Base-by-base conservation (phyloP, 177 flowering plant genomes). In the Tripterygium wilfordii region DNA sequence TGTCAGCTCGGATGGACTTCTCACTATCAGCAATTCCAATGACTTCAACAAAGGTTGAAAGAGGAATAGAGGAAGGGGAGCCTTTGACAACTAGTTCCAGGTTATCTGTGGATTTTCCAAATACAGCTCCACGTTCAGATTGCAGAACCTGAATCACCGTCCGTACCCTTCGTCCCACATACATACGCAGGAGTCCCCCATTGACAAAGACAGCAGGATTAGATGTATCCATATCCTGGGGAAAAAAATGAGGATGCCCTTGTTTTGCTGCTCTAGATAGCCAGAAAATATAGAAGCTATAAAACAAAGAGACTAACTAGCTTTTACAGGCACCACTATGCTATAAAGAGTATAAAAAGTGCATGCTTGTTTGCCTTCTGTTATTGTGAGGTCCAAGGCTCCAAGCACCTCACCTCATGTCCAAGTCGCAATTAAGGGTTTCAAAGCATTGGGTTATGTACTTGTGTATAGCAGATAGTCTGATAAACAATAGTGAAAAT, bases 191-290 rank as follows among this genome's bases (percentile, higher is more conserved):
- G 36, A 85, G 67, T 48, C 70, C 95, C 8, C 62, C 83, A 64
- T 90, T 94, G 33, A 83, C 97, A 60, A 90, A 75, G 22, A 64
- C 92, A n/a, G 96, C 80, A 42, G 98, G 96, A 37, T 61, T 87
- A 42, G 91, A 88, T 8, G 79, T 76, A 62, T 90, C 96, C 98
- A 90, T 88, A 10, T 56, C 58, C 83, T 79, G n/a, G n/a, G 70
- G 54, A 57, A 60, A 56, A 36, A 47, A 16, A 49, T 3, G 12
- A 27, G 12, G 19, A 35, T 20, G 14, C 25, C 1, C 15, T 8
- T 6, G 5, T 36, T n/a, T 15, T n/a, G 16, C 18, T n/a, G 39
- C n/a, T 36, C n/a, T 14, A 36, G 39, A 8, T 5, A 36, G 3
- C n/a, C n/a, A n/a, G n/a, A n/a, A n/a, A n/a, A n/a, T n/a, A n/a